Conservation (phyloP, 805 yeast genomes). For the Candida dajiaensis region DNA sequence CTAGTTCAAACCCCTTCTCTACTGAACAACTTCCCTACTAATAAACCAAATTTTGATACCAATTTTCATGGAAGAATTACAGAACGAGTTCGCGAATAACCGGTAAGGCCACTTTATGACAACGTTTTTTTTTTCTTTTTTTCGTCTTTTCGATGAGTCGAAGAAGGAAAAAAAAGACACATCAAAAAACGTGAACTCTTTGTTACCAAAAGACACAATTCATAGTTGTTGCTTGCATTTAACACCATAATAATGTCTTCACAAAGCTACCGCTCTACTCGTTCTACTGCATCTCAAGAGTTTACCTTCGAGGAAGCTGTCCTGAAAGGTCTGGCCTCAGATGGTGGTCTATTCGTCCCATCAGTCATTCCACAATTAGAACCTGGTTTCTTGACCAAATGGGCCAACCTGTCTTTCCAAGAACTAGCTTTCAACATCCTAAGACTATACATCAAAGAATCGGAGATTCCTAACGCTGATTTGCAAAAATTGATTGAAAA, state of each 20-base stretch:
- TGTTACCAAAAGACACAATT: not conserved
- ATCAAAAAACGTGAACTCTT: not conserved
- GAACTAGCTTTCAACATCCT: conserved; percentile 84
- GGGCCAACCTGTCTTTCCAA: conserved; percentile 75
- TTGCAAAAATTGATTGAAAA: conserved; percentile 53
- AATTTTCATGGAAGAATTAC: not conserved
- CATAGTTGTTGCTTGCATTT: not conserved
- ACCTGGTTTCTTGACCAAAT: conserved; percentile 47
- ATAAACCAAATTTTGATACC: too few relatives aligned
- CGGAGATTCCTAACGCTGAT: conserved; percentile 70
- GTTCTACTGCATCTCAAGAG: conserved; percentile 46
- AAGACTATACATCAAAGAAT: conserved; percentile 66
- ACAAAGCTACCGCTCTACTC: conserved; percentile 74
- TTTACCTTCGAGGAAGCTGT: conserved; percentile 76
- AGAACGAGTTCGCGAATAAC: not conserved
- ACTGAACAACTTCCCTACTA: too few relatives aligned
- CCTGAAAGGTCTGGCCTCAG: conserved; percentile 88
- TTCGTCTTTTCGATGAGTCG: not conserved
- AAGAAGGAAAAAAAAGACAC: not conserved
- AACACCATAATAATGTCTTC: conserved; percentile 27
- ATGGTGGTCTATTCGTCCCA: conserved; percentile 95
- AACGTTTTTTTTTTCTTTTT: not conserved
- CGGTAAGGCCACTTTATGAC: not conserved
- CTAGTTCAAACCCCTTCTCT: not conserved
- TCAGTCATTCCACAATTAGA: conserved; percentile 64